A percentile compares a stretch with the other conserved stretches of the same genome.
Evolutionary conservation across 495 filamentous ascomycete genomes (phyloP).

Genomic region (Achaetomiella virescens): DNA sequence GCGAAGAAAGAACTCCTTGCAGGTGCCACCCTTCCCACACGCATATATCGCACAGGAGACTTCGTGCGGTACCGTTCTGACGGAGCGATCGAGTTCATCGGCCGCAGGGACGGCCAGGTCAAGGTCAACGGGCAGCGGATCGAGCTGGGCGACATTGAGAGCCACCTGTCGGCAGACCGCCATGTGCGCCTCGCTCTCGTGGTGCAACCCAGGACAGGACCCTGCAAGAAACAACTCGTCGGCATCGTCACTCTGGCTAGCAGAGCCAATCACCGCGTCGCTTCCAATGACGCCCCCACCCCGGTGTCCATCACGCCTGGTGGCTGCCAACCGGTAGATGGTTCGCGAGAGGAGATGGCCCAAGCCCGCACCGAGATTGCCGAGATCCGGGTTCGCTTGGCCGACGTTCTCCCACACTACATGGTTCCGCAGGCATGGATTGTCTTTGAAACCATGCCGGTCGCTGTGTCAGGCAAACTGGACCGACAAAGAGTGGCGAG

Average conservation of each 20-base stretch:
- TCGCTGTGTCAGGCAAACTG: constrained; percentile 47
- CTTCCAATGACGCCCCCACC: constrained; percentile 29
- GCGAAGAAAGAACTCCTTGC: background rate
- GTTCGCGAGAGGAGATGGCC: constrained; percentile 9
- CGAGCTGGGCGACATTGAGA: constrained; percentile 50
- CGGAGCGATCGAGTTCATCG: constrained; percentile 46
- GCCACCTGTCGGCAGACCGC: constrained; percentile 25
- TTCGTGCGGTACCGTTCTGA: constrained; percentile 49
- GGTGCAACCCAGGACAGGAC: constrained; percentile 17
- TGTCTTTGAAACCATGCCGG: constrained; percentile 45
- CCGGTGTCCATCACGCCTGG: constrained; percentile 2
- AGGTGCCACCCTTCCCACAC: background rate
- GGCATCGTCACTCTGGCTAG: constrained; percentile 15
- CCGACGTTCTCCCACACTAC: constrained; percentile 31
- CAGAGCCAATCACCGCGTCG: background rate
- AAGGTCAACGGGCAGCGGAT: constrained; percentile 36
- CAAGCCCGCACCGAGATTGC: constrained; percentile 8
- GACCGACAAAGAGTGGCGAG: constrained; percentile 38
- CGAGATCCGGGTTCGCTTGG: constrained; percentile 8
- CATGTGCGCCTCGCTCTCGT: constrained; percentile 15
- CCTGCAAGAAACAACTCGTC: constrained; percentile 17
- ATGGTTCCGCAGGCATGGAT: constrained; percentile 56
- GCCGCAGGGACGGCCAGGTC: constrained; percentile 27
- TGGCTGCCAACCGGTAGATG: constrained; percentile 4
- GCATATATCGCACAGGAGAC: constrained; percentile 56